Percentiles rank a stretch among this genome's conserved stretches.
Conservation (phyloP, 768 basidiomycete species). For the Brasilioporus rufonigricans region DNA sequence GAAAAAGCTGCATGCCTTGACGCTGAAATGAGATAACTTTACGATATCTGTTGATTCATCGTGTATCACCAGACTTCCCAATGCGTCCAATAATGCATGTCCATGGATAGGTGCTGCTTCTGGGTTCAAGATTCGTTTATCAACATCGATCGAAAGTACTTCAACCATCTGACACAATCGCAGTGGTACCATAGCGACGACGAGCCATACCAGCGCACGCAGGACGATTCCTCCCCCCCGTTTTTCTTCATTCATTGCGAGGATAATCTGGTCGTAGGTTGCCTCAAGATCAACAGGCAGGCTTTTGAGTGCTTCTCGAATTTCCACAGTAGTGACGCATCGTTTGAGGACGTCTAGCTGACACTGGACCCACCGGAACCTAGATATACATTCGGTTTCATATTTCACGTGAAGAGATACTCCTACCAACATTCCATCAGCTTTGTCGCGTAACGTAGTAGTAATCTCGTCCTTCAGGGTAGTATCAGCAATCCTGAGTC, state of each 20-base stretch:
- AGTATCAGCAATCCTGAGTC: not conserved
- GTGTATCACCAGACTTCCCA: not conserved
- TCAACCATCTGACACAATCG: slow-evolving; percentile 6
- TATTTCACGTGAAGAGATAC: too few species aligned
- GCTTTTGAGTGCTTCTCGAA: slow-evolving; percentile 1
- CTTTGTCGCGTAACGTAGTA: not conserved
- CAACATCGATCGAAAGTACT: slow-evolving; percentile 1
- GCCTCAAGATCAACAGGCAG: slow-evolving; percentile 8
- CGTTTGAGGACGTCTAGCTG: slow-evolving; percentile 9
- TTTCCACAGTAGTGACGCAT: slow-evolving; percentile 1
- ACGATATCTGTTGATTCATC: not conserved
- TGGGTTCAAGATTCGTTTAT: not conserved
- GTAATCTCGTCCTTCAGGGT: not conserved
- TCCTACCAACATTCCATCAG: not conserved
- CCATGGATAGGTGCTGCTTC: not conserved
- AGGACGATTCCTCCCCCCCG: not conserved
- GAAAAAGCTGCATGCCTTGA: not conserved
- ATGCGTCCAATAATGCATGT: not conserved
- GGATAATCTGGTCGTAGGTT: slow-evolving; percentile 10
- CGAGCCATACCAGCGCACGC: slow-evolving; percentile 5
- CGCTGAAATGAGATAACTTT: not conserved
- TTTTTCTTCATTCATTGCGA: not conserved
- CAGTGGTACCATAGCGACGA: slow-evolving; percentile 1
- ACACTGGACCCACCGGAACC: slow-evolving; percentile 21
- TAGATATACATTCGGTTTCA: not conserved